Evolutionary conservation across 192 early-diverging fungal genomes (phyloP), one percentile per base, ranked within the genome.

Genomic region (Gamsiella multidivaricata): DNA sequence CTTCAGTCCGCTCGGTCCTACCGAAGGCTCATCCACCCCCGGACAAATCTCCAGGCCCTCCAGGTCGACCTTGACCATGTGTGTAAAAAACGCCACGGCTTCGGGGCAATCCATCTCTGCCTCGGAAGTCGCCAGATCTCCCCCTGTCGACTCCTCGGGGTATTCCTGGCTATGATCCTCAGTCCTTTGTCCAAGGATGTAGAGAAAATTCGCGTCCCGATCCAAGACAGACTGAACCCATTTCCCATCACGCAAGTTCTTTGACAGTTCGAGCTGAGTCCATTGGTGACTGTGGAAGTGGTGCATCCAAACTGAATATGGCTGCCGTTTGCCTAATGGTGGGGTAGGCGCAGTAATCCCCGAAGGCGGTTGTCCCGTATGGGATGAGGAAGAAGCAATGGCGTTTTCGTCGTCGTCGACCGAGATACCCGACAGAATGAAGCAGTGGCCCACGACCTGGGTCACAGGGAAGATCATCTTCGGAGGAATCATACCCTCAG

Each of bases 211-310:
- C 2, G 22, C 47, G 17, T 68, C 47, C 3, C 58, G 66, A 22
- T 78, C 74, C 29, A 69, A 32, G 3, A 78, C 54, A 7, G 74
- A 63, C 14, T 59, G 60, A 43, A 47, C 55, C 74, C 74, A 78
- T 14, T 54, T 28, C 9, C 74, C 74, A 1, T 22, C 4, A 14
- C 51, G 43, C 47, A 78, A 18, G 22, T 29, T 68, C 39, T 78
- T 78, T 25, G 74, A 69, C 15, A 78, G 54, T n/a, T 78, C 74
- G 6, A 78, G 52, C 33, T 78, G 74, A 22, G 60, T 69, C 74
- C 74, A 78, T 22, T 78, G 74, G 28, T 78, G 74, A 25, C 57
- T 69, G 26, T 63, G 59, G 34, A 78, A 52, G 34, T 78, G 65
- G 43, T 69, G 66, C 45, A 69, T 53, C 74, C 74, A 78, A 14